Evolutionary conservation across 345 rosid species (phyloP).

Genomic region (Firmiana major): DNA sequence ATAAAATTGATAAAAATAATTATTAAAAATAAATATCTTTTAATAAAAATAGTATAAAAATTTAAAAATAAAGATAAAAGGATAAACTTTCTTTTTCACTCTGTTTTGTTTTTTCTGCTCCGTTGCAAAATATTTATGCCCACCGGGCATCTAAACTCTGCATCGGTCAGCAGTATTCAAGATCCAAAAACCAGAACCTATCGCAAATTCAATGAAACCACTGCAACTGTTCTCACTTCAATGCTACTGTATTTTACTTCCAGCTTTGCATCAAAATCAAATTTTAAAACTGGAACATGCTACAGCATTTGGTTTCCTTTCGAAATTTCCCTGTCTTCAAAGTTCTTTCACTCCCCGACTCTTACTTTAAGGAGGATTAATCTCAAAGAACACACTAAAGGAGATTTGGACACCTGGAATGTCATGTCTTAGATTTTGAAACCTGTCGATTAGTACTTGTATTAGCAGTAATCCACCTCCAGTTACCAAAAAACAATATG

Average conservation of each 20-base stretch:
- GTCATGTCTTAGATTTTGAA: not conserved
- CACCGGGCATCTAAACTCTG: no score
- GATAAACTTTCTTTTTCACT: no score
- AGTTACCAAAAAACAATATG: no score
- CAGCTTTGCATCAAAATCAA: not conserved
- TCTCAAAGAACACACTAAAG: not conserved
- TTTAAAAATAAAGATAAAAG: no score
- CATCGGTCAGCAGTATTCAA: not conserved
- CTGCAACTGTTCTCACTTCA: not conserved
- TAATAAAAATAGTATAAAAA: no score
- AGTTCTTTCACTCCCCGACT: not conserved
- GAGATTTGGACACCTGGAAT: not conserved
- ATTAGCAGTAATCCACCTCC: not conserved
- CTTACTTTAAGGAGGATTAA: not conserved
- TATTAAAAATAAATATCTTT: no score
- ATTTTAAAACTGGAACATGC: not conserved
- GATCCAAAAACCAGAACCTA: not conserved
- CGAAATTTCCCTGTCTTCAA: not conserved
- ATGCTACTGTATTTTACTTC: not conserved
- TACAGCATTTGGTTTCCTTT: not conserved
- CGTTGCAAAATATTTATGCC: no score
- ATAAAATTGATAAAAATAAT: no score
- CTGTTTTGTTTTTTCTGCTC: no score
- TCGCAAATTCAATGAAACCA: not conserved
- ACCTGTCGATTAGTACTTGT: not conserved